Evolutionary conservation across 352 stramenopile genomes (phyloP).

Genomic region (Phytophthora nicotianae): DNA sequence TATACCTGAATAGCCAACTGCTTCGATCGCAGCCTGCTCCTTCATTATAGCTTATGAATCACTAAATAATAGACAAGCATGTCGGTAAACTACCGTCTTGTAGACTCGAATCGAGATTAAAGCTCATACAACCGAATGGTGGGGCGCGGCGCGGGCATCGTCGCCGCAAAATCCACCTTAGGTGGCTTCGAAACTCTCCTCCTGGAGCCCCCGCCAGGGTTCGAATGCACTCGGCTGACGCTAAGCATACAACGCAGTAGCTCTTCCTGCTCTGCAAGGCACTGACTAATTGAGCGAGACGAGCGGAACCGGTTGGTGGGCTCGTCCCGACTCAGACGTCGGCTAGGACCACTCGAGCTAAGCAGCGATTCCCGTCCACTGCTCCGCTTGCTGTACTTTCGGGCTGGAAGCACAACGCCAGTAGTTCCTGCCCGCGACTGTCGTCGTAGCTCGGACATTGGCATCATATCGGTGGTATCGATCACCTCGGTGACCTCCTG

Average conservation of each 20-base stretch:
- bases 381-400: conserved; percentile 29
- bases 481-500: conserved; percentile 52
- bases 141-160: conserved; percentile 26
- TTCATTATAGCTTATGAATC: neutral
- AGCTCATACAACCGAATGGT: conserved; percentile 30
- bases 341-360: conserved; percentile 23
- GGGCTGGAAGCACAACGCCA: conserved; percentile 6
- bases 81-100: neutral
- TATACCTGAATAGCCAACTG: neutral
- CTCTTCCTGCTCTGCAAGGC: conserved; percentile 47
- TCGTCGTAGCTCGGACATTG: conserved; percentile 31
- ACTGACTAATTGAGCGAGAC: conserved; percentile 47
- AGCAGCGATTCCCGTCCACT: conserved; percentile 19
- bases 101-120: conserved; percentile 14
- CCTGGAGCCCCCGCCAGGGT: conserved; percentile 18
- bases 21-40: conserved; percentile 19
- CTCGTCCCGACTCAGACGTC: conserved; percentile 23
- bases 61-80: conserved; percentile 25
- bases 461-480: conserved; percentile 56
- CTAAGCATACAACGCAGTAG: conserved; percentile 47
- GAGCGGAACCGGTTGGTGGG: conserved; percentile 20
- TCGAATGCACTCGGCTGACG: conserved; percentile 31
- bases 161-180: conserved; percentile 32
- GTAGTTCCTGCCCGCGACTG: conserved; percentile 7
- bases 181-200: neutral